Base-by-base conservation (phyloP, 176 grass and related monocot genomes). In the Paspalum vaginatum region DNA sequence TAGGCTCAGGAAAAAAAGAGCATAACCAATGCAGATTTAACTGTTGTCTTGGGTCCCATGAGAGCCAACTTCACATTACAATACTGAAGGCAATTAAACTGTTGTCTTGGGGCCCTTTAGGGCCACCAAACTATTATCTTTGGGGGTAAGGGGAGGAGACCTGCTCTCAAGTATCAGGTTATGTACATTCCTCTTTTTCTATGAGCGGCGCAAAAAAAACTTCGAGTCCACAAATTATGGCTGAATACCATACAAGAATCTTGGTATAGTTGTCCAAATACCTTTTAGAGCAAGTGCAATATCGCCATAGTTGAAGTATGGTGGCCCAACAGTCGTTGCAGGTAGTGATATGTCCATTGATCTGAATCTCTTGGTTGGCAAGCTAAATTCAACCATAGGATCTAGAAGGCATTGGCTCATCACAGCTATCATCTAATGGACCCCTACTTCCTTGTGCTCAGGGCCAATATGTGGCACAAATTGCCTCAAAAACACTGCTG, bases 1-100 rank as follows among this genome's bases (percentile, higher is more conserved):
- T 40, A 50, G 43, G 3, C 27, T 65, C 20, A 41, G 20, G 20
- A 65, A 78, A 42, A 37, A 26, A 26, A 10, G 44, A 32, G n/a
- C 4, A 48, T 50, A 78, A 64, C 9, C 21, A 38, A 2, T 64
- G 7, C 49, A 63, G 2, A 38, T 40, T 13, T 53, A 32, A 32
- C 32, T 32, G 32, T 32, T 32, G 32, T 32, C 32, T 32, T 32
- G 32, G 32, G 32, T 32, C 32, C 32, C 32, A 32, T 32, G 32
- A 32, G 32, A 3, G 32, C 32, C 32, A 32, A 32, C 20, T 89
- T 85, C 38, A 93, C 90, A 47, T 88, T 21, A 65, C 78, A 83
- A 32, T 90, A 95, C 13, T 99, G 92, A 55, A 99, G 87, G 64
- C 97, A 99, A 17, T 99, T 99, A 41, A 99, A 89, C 25, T 99